phyloP scores from a whole-genome alignment of 306 rosid species.

The Crotalaria pallida region DNA sequence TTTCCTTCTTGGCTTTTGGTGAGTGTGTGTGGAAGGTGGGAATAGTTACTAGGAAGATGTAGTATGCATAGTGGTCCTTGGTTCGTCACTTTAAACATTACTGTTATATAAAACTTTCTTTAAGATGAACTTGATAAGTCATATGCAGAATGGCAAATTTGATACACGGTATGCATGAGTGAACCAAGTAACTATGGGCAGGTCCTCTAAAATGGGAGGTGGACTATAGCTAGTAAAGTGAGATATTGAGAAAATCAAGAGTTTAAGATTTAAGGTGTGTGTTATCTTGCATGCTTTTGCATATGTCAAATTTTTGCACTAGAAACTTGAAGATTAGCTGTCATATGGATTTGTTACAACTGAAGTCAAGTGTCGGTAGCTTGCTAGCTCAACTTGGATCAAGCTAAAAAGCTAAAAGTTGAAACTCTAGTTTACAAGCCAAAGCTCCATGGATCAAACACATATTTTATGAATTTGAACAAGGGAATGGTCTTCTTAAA shows the following conservation, averaged over 20 bases:
- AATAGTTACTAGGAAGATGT: too few relatives aligned
- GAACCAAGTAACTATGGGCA: too few relatives aligned
- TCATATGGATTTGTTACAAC: neutral
- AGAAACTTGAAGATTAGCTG: neutral
- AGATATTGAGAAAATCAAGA: neutral
- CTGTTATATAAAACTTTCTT: too few relatives aligned
- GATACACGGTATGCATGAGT: too few relatives aligned
- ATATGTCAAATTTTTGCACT: constrained; percentile 6
- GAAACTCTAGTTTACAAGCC: neutral
- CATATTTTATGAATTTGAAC: neutral
- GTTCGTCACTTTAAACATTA: too few relatives aligned
- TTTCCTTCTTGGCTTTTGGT: neutral
- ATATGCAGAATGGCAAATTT: too few relatives aligned
- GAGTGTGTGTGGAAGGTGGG: neutral
- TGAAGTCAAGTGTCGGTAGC: neutral
- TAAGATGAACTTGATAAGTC: too few relatives aligned
- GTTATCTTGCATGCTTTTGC: neutral
- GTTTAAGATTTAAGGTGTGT: neutral
- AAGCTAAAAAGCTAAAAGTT: neutral
- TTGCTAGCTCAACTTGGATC: neutral
- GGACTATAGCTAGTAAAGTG: neutral
- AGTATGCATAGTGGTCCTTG: too few relatives aligned
- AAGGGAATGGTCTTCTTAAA: neutral
- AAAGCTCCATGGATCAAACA: neutral
- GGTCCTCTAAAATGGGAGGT: neutral